These are phyloP conservation scores for Puccinia coronata DNA, from an alignment of 1,284 basidiomycete genomes.

Conservation along the genomic window DNA sequence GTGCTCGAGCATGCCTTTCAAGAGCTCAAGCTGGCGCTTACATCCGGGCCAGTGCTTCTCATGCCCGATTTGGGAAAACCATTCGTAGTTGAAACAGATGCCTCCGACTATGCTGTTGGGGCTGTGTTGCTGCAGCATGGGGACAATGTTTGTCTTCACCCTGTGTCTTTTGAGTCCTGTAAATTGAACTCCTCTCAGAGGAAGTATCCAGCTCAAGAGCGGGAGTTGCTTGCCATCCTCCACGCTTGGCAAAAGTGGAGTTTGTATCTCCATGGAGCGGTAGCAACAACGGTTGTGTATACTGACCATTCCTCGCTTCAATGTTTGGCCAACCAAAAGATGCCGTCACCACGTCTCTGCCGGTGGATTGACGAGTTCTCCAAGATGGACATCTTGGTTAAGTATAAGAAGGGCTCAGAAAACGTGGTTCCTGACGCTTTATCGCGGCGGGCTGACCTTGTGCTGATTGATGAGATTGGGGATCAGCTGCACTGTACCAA, in stretches of 20 bases:
- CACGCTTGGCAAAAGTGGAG: constrained; percentile 48
- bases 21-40: background rate
- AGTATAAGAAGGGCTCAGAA: background rate
- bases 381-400: background rate
- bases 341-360: background rate
- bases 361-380: background rate
- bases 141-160: background rate
- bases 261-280: constrained; percentile 20
- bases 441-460: background rate
- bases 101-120: background rate
- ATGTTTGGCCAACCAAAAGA: background rate
- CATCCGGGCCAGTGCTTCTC: background rate
- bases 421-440: background rate
- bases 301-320: background rate
- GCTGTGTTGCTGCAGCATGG: constrained; percentile 35
- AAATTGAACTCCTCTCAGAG: constrained; percentile 34
- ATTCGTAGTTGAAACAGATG: background rate
- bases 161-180: constrained; percentile 48
- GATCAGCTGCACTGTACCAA: background rate
- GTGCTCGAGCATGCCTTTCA: background rate
- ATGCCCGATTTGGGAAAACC: background rate
- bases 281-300: background rate
- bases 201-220: constrained; percentile 2
- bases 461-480: background rate
- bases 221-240: constrained; percentile 28